Conservation (phyloP, 1,139 yeast species). For the Yamadazyma atlantica region DNA sequence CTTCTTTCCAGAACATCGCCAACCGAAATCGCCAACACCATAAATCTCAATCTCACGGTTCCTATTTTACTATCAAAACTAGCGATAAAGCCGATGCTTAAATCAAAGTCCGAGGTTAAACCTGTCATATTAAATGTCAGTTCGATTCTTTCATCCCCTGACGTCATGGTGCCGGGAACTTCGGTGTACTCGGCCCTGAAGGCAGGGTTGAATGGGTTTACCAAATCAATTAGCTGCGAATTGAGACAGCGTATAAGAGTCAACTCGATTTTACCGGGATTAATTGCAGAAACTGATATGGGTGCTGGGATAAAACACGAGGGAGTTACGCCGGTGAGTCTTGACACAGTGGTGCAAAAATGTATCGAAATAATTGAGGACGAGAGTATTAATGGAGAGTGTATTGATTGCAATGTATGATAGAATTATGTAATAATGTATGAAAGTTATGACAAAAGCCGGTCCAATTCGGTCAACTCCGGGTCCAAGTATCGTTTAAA, state of each 20-base stretch:
- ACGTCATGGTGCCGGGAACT: constrained; percentile 57
- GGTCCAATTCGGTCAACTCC: constrained; percentile 9
- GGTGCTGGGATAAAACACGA: constrained; percentile 24
- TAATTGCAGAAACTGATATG: constrained; percentile 76
- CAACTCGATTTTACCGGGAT: constrained; percentile 71
- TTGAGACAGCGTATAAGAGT: constrained; percentile 53
- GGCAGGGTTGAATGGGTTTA: constrained; percentile 72
- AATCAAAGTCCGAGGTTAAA: constrained; percentile 13
- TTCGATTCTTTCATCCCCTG: constrained; percentile 58
- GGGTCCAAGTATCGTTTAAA: constrained; percentile 10
- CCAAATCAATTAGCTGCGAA: constrained; percentile 64
- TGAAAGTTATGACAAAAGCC: constrained; percentile 1
- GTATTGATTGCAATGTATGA: constrained; percentile 11
- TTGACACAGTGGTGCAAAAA: constrained; percentile 27
- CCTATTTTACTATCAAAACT: constrained; percentile 59
- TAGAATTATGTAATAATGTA: no score
- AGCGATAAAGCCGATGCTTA: constrained; percentile 50
- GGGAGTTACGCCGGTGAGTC: constrained; percentile 15
- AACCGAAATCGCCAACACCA: constrained; percentile 44
- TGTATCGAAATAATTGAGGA: constrained; percentile 30
- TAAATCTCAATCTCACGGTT: constrained; percentile 63
- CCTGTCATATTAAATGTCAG: constrained; percentile 62
- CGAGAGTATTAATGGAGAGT: constrained; percentile 40
- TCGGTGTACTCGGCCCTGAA: constrained; percentile 79
- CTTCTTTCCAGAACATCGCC: constrained; percentile 49